Percentiles rank a stretch among this genome's conserved stretches.
These are phyloP conservation scores for Tuber magnatum DNA, from an alignment of 495 filamentous ascomycete genomes.

Conservation along the genomic window DNA sequence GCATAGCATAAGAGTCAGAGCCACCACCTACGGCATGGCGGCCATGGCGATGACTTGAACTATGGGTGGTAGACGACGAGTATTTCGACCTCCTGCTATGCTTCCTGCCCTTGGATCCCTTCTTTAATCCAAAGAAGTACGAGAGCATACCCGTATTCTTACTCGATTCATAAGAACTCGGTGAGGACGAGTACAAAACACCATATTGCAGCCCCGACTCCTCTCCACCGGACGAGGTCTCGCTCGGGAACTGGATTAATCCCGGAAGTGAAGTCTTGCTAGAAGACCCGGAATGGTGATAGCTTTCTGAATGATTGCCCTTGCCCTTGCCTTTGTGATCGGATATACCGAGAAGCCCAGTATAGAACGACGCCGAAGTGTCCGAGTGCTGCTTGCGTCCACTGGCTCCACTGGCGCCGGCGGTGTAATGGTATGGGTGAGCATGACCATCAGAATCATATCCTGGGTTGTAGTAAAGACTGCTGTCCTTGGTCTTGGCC, in stretches of 20 bases:
- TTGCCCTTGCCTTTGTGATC: constrained; percentile 11
- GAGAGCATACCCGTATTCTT: constrained; percentile 8
- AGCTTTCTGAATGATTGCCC: not conserved
- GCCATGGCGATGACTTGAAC: not conserved
- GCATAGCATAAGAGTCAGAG: not conserved
- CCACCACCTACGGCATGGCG: not conserved
- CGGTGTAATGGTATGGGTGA: constrained; percentile 25
- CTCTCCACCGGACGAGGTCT: constrained; percentile 17
- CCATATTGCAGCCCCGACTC: constrained; percentile 24
- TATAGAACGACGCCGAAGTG: constrained; percentile 23
- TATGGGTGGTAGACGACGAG: not conserved
- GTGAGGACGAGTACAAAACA: constrained; percentile 17
- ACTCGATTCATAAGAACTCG: constrained; percentile 19
- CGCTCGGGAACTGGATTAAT: constrained; percentile 20
- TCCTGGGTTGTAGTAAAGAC: constrained; percentile 32
- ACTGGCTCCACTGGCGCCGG: not conserved
- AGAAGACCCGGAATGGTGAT: constrained; percentile 14
- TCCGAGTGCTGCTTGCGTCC: constrained; percentile 5
- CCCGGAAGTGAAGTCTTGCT: constrained; percentile 12
- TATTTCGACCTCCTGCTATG: not conserved
- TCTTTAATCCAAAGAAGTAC: constrained; percentile 8
- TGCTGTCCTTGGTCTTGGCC: constrained; percentile 3
- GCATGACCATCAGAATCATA: constrained; percentile 26
- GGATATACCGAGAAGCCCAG: constrained; percentile 19
- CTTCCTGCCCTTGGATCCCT: not conserved